Evolutionary conservation across 2,329 filamentous ascomycete genomes (phyloP).

Genomic region (Colletotrichum tropicicola): DNA sequence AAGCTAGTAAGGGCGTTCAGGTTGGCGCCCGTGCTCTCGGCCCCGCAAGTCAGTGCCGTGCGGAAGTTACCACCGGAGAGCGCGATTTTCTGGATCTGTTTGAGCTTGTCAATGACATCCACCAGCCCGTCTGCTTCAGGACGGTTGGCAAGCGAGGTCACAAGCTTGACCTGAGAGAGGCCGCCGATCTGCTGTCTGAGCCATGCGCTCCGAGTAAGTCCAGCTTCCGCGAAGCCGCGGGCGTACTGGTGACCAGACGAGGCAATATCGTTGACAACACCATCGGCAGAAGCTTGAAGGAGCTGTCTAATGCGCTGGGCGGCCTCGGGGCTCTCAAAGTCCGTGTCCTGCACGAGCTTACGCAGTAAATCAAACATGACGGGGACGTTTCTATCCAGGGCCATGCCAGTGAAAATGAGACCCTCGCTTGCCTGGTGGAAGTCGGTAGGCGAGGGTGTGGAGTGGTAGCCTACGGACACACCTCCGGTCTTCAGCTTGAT

Average conservation of each 20-base stretch:
- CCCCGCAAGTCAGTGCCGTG: conserved; percentile 85
- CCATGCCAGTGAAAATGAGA: conserved; percentile 84
- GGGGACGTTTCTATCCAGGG: conserved; percentile 87
- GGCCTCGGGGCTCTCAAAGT: conserved; percentile 87
- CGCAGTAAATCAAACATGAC: conserved; percentile 90
- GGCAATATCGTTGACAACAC: conserved; percentile 90
- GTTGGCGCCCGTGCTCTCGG: conserved; percentile 76
- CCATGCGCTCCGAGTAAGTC: conserved; percentile 76
- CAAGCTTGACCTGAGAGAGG: conserved; percentile 88
- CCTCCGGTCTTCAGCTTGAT: conserved; percentile 98
- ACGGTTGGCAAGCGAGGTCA: conserved; percentile 80
- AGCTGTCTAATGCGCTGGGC: conserved; percentile 86
- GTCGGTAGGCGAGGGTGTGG: conserved; percentile 79
- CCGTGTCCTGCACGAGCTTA: conserved; percentile 83
- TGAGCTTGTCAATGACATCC: conserved; percentile 84
- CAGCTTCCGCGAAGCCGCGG: conserved; percentile 82
- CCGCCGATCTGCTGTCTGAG: conserved; percentile 87
- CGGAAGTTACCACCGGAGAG: conserved; percentile 77
- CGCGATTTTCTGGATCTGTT: conserved; percentile 83
- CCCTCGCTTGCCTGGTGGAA: conserved; percentile 80
- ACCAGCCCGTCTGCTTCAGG: conserved; percentile 74
- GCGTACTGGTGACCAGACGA: conserved; percentile 91
- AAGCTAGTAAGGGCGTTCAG: conserved; percentile 77
- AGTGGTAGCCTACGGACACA: conserved; percentile 84
- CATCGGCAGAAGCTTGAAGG: conserved; percentile 85